Percentiles rank a stretch among this genome's conserved stretches.
These are phyloP conservation scores for Fusarium secorum DNA, from an alignment of 2,329 filamentous ascomycete genomes.

Conservation along the genomic window DNA sequence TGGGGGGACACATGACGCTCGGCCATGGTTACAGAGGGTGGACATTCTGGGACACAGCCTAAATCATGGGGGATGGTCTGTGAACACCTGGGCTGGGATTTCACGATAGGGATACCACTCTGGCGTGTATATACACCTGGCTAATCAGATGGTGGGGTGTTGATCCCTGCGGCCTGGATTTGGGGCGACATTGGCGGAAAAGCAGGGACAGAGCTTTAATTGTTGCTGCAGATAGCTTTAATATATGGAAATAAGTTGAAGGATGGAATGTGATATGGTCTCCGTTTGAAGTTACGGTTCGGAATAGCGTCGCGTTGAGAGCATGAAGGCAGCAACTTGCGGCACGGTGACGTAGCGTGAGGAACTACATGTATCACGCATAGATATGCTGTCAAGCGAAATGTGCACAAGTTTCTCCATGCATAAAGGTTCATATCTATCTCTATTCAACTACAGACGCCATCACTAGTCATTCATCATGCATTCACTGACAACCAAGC, in stretches of 20 bases:
- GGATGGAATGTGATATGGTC: fast-evolving
- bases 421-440: fast-evolving
- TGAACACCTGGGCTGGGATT: not conserved
- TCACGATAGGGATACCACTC: slow-evolving; percentile 23
- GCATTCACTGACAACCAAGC: not conserved
- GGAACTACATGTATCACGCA: not conserved
- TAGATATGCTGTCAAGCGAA: fast-evolving
- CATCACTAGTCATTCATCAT: not conserved
- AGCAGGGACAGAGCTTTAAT: fast-evolving
- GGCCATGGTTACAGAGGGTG: not conserved
- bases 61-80: slow-evolving; percentile 2
- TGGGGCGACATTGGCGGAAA: not conserved
- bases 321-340: not conserved
- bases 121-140: slow-evolving; percentile 22
- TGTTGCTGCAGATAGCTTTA: fast-evolving
- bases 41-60: slow-evolving; percentile 2
- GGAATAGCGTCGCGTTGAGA: not conserved
- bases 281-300: fast-evolving
- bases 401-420: fast-evolving
- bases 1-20: not conserved
- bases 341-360: not conserved
- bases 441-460: not conserved
- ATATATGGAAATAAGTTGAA: fast-evolving
- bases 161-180: slow-evolving; percentile 2
- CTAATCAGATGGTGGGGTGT: slow-evolving; percentile 21